phyloP scores from a whole-genome alignment of 1,284 basidiomycete genomes.

The Moniliella sp. region DNA sequence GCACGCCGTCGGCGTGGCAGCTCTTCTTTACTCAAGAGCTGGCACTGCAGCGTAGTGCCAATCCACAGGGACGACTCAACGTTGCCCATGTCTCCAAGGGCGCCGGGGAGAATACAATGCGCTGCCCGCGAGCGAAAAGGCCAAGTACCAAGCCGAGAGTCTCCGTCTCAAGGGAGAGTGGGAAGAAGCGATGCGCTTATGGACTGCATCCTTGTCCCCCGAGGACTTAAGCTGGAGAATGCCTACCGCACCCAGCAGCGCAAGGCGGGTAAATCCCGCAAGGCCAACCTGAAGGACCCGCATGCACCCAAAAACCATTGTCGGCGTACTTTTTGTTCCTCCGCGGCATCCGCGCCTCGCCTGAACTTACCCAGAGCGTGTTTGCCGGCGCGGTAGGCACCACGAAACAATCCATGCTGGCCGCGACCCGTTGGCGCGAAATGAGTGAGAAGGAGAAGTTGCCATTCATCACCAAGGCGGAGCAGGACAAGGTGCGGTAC shows the following conservation, averaged over 20 bases:
- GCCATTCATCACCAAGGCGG: constrained; percentile 21
- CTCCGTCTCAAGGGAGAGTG: constrained; percentile 55
- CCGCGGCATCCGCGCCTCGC: constrained; percentile 39
- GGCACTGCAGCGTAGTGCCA: constrained; percentile 48
- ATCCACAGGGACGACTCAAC: constrained; percentile 49
- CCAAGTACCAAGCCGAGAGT: constrained; percentile 43
- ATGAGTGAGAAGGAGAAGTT: constrained; percentile 68
- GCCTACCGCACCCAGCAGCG: constrained; percentile 69
- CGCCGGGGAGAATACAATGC: constrained; percentile 66
- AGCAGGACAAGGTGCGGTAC: constrained; percentile 25
- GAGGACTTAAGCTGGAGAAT: constrained; percentile 84
- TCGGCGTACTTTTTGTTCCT: constrained; percentile 87
- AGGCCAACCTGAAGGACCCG: constrained; percentile 84
- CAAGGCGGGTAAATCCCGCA: constrained; percentile 73
- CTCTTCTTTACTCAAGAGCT: constrained; percentile 91
- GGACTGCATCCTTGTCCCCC: constrained; percentile 71
- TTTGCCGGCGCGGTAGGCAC: constrained; percentile 80
- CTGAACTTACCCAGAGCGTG: constrained; percentile 41
- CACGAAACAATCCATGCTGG: constrained; percentile 77
- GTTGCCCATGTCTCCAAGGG: constrained; percentile 88
- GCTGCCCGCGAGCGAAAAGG: constrained; percentile 57
- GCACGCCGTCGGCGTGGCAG: constrained; percentile 84
- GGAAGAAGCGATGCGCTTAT: constrained; percentile 58
- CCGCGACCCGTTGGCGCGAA: constrained; percentile 70
- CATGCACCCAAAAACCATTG: constrained; percentile 89